Conservation (phyloP, 2,329 filamentous ascomycete genomes). For the Geosmithia flava region DNA sequence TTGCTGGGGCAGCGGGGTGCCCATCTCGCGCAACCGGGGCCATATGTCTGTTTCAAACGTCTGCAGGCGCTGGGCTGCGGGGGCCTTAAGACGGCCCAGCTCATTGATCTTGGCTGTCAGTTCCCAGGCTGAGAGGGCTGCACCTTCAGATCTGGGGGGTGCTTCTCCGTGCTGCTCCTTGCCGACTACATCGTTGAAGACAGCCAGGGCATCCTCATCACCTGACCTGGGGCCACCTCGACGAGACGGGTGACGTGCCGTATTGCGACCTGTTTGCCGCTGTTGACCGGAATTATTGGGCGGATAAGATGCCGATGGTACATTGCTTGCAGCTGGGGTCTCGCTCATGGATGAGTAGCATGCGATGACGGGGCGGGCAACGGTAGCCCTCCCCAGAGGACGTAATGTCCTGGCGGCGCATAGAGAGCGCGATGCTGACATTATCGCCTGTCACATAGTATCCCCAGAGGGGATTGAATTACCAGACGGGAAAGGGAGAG, state of each 20-base stretch:
- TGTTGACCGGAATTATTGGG: background rate
- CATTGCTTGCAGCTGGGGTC: background rate
- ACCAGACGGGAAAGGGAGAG: background rate
- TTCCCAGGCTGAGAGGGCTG: slow-evolving; percentile 12
- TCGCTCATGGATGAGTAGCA: background rate
- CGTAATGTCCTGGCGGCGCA: slow-evolving; percentile 1
- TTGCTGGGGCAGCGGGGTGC: slow-evolving; percentile 14
- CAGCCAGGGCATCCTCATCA: slow-evolving; percentile 10
- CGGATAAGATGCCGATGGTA: background rate
- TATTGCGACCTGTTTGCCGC: background rate
- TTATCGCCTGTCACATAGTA: background rate
- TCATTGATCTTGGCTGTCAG: slow-evolving; percentile 13
- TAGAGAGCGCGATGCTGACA: slow-evolving; percentile 2
- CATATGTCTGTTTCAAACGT: slow-evolving; percentile 15
- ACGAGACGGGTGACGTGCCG: background rate
- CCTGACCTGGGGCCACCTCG: background rate
- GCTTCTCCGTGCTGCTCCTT: background rate
- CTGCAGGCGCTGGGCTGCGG: slow-evolving; percentile 8
- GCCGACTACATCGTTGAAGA: slow-evolving; percentile 23
- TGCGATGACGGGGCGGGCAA: background rate
- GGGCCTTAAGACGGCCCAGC: slow-evolving; percentile 1
- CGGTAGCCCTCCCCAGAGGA: background rate
- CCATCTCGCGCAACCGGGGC: slow-evolving; percentile 14
- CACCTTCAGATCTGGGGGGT: background rate
- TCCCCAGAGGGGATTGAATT: background rate